Evolutionary conservation across 2,329 filamentous ascomycete genomes (phyloP).

Genomic region (Cytospora mali): DNA sequence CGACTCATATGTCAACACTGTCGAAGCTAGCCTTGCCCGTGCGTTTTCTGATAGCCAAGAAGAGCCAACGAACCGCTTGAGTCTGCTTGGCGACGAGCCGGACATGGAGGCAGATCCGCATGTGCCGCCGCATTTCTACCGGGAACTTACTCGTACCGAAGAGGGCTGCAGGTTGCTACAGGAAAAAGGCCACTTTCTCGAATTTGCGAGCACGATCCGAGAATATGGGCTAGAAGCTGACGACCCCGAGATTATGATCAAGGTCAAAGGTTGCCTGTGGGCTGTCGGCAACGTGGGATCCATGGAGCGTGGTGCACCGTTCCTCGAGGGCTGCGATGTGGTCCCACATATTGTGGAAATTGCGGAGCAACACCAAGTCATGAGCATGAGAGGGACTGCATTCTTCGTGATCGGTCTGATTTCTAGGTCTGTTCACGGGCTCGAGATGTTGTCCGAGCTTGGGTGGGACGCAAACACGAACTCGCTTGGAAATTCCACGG

Average conservation of each 20-base stretch:
- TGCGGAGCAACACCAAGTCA: slow-evolving; percentile 82
- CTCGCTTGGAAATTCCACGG: slow-evolving; percentile 77
- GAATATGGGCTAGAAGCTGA: slow-evolving; percentile 85
- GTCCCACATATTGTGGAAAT: slow-evolving; percentile 86
- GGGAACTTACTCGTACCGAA: slow-evolving; percentile 87
- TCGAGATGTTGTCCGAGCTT: slow-evolving; percentile 85
- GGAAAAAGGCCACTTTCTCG: slow-evolving; percentile 94
- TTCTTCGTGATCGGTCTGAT: slow-evolving; percentile 96
- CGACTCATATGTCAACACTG: slow-evolving; percentile 90
- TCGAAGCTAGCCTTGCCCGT: slow-evolving; percentile 92
- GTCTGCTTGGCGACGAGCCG: slow-evolving; percentile 59
- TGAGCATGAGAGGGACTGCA: slow-evolving; percentile 92
- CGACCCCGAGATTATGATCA: slow-evolving; percentile 82
- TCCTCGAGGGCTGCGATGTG: slow-evolving; percentile 87
- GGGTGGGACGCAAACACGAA: slow-evolving; percentile 94
- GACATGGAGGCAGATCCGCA: slow-evolving; percentile 60
- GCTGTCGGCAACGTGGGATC: slow-evolving; percentile 97
- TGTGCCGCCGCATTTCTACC: slow-evolving; percentile 97
- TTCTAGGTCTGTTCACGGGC: slow-evolving; percentile 85
- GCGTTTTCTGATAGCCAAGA: slow-evolving; percentile 73
- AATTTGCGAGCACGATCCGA: slow-evolving; percentile 86
- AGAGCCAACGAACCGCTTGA: slow-evolving; percentile 59
- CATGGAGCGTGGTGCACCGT: slow-evolving; percentile 95
- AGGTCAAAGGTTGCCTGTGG: slow-evolving; percentile 97
- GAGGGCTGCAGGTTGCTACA: slow-evolving; percentile 89